Base-by-base conservation (phyloP, 2,329 filamentous ascomycete genomes). In the Lasiodiplodia sp. region DNA sequence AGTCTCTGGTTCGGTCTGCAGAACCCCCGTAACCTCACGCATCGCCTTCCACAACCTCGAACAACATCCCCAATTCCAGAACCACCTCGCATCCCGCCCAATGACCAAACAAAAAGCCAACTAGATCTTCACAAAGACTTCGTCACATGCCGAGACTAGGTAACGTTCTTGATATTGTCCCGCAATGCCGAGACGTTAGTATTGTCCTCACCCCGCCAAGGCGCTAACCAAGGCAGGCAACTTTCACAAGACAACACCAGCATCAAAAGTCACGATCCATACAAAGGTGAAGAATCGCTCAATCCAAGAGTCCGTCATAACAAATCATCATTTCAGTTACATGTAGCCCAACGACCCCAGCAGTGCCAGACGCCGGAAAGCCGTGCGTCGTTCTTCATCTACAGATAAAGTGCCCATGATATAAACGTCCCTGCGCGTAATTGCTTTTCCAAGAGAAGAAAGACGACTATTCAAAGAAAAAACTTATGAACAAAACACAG, bases 141-240 rank as follows among this genome's bases (percentile, higher is more conserved):
- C 7, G 37, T 3, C 14, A 18, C 11, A 0, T 25, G 23, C 2
- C 4, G 49, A 34, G 6, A 1, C 4, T 4, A 7, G 23, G 12
- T 16, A 2, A 25, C 3, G 2, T 1, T 63, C 57, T 63, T 63
- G 12, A 23, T 63, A 63, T 63, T 63, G 40, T 63, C n/a, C 56
- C 40, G 7, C 21, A 11, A 11, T 21, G 18, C 44, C 25, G 18
- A 18, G 10, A 55, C 14, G 12, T 40, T 65, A 34, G 53, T 65
- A 65, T 65, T 55, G 62, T 65, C 8, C 31, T 52, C 10, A 1
- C 16, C 16, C 31, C 8, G 49, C 49, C 62, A 40, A 65, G 51
- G 14, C 16, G 25, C 58, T 47, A 51, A 51, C 21, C 49, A 34
- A 2, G 6, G 5, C 0, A 4, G 25, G 40, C 7, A 49, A 28